phyloP scores from a whole-genome alignment of 179 eudicot species.

The Beta corolliflora region DNA sequence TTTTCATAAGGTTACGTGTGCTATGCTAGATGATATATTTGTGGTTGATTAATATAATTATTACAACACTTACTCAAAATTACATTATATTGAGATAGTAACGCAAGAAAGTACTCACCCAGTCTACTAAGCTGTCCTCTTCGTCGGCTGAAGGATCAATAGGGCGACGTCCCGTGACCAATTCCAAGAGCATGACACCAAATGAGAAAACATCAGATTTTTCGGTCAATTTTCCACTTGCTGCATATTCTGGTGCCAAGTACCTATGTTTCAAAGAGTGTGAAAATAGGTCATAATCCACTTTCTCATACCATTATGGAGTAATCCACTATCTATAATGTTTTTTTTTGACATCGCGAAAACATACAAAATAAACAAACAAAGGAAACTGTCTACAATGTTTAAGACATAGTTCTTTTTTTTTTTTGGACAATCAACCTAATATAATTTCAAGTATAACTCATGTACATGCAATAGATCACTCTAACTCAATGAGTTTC shows the following conservation, averaged over 20 bases:
- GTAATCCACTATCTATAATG: too few species aligned
- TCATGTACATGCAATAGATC: too few species aligned
- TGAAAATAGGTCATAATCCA: not conserved
- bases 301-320: too few species aligned
- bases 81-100: not conserved
- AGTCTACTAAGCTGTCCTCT: slow-evolving; percentile 72
- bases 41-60: not conserved
- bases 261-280: slow-evolving; percentile 42
- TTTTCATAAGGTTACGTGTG: too few species aligned
- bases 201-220: slow-evolving; percentile 42
- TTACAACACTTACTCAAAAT: too few species aligned
- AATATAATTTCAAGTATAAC: too few species aligned
- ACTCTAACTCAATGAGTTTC: too few species aligned
- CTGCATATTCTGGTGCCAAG: slow-evolving; percentile 73
- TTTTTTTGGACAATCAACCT: too few species aligned
- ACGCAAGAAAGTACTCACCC: slow-evolving; percentile 40
- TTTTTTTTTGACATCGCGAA: too few species aligned
- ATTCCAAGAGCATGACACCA: slow-evolving; percentile 38
- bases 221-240: slow-evolving; percentile 41
- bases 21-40: not conserved
- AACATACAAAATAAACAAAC: too few species aligned
- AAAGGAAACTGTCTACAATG: too few species aligned
- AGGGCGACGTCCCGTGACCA: slow-evolving; percentile 40
- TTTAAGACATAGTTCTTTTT: too few species aligned
- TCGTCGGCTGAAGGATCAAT: slow-evolving; percentile 32